Conservation (phyloP, 768 basidiomycete species). For the Gelatoporia subvermispora region DNA sequence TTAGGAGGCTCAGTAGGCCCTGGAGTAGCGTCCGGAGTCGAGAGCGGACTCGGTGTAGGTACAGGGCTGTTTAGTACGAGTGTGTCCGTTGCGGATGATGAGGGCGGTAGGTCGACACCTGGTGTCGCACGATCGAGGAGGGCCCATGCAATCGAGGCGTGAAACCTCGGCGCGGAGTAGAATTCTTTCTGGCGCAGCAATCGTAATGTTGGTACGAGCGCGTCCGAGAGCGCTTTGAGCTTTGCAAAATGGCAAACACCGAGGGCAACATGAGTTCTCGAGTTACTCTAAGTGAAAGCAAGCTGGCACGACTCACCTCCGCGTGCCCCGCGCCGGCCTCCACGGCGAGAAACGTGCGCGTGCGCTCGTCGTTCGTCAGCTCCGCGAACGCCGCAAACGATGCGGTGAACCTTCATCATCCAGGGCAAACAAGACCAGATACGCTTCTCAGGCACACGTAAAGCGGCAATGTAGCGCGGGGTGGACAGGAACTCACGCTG, state of each 20-base stretch:
- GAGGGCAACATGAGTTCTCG: neutral
- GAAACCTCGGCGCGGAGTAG: conserved; percentile 78
- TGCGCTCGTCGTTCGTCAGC: conserved; percentile 75
- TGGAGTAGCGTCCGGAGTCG: too few species aligned
- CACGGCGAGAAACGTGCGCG: conserved; percentile 73
- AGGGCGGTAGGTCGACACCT: too few species aligned
- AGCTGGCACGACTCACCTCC: conserved; percentile 51
- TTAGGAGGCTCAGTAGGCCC: too few species aligned
- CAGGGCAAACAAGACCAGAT: neutral
- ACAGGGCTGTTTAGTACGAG: neutral
- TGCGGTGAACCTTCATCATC: conserved; percentile 50
- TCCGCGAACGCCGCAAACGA: conserved; percentile 73
- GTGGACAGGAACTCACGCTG: conserved; percentile 36
- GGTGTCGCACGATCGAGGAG: conserved; percentile 40
- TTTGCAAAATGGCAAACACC: conserved; percentile 23
- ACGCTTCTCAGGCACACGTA: neutral
- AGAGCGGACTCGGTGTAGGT: too few species aligned
- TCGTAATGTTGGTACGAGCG: conserved; percentile 53
- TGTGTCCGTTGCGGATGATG: neutral
- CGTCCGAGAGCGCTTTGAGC: conserved; percentile 53
- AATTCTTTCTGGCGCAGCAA: conserved; percentile 71
- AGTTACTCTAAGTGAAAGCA: conserved; percentile 6
- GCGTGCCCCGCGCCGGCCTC: conserved; percentile 82
- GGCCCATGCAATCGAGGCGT: conserved; percentile 87
- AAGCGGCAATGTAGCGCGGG: neutral